Percentiles rank a stretch among this genome's conserved stretches.
These are phyloP conservation scores for Erucastrum elatum DNA, from an alignment of 345 rosid genomes.

Conservation along the genomic window DNA sequence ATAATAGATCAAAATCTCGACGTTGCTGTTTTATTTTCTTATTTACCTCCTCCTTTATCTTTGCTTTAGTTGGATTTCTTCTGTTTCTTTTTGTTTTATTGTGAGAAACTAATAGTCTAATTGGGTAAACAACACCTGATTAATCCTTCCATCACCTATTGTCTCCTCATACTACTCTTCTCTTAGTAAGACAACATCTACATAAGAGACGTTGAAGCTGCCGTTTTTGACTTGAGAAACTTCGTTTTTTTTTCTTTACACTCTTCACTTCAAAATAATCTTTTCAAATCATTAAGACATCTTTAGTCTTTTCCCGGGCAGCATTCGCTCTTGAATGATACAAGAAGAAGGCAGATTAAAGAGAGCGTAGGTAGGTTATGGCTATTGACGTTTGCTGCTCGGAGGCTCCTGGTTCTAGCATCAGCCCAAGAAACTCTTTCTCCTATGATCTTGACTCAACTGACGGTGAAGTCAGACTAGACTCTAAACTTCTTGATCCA, in stretches of 20 bases:
- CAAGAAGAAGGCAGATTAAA: neutral
- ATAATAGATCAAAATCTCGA: constrained; percentile 52
- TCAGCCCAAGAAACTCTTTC: constrained; percentile 76
- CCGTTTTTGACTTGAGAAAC: constrained; percentile 49
- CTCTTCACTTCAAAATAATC: neutral
- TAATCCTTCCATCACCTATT: constrained; percentile 31
- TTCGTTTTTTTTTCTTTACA: neutral
- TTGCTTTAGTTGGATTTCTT: constrained; percentile 1
- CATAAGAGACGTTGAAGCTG: constrained; percentile 46
- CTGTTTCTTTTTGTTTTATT: constrained; percentile 38
- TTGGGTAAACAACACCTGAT: constrained; percentile 2
- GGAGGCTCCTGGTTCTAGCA: constrained; percentile 59
- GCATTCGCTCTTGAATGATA: constrained; percentile 11
- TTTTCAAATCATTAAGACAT: constrained; percentile 30
- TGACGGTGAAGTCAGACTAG: constrained; percentile 44
- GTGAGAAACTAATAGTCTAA: neutral
- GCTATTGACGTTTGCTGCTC: constrained; percentile 69
- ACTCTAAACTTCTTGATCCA: constrained; percentile 53
- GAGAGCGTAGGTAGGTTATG: constrained; percentile 42
- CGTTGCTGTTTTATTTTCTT: constrained; percentile 25
- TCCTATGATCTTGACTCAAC: constrained; percentile 65
- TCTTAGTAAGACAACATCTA: constrained; percentile 12
- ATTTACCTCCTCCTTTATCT: constrained; percentile 23
- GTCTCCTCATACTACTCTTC: constrained; percentile 19
- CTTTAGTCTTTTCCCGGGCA: constrained; percentile 37